These are phyloP conservation scores for Cryphonectria radicalis DNA, from an alignment of 2,329 filamentous ascomycete species.

Conservation along the genomic window DNA sequence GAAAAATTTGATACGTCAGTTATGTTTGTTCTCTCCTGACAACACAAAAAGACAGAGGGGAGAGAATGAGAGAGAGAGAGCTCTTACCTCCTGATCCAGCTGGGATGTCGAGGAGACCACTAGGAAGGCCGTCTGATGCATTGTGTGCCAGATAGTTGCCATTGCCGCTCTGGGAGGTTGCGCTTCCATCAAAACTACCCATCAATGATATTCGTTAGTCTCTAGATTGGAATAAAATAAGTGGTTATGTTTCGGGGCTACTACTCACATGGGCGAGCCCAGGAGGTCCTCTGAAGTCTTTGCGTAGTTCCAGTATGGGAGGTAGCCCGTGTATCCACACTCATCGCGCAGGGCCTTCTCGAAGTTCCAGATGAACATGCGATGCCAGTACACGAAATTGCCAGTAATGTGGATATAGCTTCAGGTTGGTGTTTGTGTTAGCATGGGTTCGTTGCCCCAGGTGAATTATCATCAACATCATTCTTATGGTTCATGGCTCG, in stretches of 20 bases:
- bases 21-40: neutral
- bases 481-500: neutral
- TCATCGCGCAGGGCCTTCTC: slow-evolving; percentile 40
- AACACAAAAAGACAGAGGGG: too few relatives aligned
- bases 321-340: slow-evolving; percentile 44
- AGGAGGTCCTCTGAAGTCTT: slow-evolving; percentile 40
- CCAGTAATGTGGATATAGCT: slow-evolving; percentile 25
- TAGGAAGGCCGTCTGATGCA: neutral
- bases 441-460: neutral
- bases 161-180: slow-evolving; percentile 50
- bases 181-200: slow-evolving; percentile 54
- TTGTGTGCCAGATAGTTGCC: slow-evolving; percentile 34
- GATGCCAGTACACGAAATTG: slow-evolving; percentile 39
- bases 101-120: slow-evolving; percentile 8
- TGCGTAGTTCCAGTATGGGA: slow-evolving; percentile 53
- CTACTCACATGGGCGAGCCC: slow-evolving; percentile 42
- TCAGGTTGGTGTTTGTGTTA: neutral
- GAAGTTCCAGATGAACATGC: slow-evolving; percentile 37
- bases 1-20: neutral
- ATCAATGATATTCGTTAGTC: slow-evolving; percentile 37
- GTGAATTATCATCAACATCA: neutral
- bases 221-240: neutral
- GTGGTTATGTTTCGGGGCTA: neutral
- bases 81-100: slow-evolving; percentile 10
- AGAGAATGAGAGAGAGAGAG: neutral